Conservation (phyloP, 2,329 filamentous ascomycete species). For the Stachybotrys echinatus region DNA sequence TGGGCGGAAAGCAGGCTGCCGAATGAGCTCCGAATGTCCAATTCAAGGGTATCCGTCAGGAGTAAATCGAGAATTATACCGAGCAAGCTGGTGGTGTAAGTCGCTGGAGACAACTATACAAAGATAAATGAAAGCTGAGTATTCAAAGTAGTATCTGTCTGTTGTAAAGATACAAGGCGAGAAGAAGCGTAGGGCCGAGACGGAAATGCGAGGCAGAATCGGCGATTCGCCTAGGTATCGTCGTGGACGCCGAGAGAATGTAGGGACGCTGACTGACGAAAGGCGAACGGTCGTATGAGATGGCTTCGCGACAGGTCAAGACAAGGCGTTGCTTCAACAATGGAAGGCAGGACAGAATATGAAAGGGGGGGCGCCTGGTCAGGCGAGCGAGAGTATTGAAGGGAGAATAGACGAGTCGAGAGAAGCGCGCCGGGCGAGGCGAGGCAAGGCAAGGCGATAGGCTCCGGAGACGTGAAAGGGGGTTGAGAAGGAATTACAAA, state of each 20-base stretch:
- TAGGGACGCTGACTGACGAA: too few relatives aligned
- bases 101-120: too few relatives aligned
- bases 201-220: background rate
- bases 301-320: background rate
- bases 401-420: conserved; percentile 1
- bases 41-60: background rate
- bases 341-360: background rate
- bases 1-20: background rate
- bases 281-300: background rate
- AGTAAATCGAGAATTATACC: background rate
- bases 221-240: too few relatives aligned
- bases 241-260: too few relatives aligned
- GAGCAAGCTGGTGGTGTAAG: background rate
- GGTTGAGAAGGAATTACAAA: background rate
- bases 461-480: background rate
- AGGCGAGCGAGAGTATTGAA: conserved; percentile 10
- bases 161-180: background rate
- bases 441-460: background rate
- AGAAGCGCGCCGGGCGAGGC: background rate
- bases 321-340: background rate
- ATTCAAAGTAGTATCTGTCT: conserved; percentile 7
- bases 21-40: background rate
- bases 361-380: background rate
- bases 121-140: conserved; percentile 5
- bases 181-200: background rate